phyloP scores from a whole-genome alignment of 805 yeast species.

The Metschnikowia hibisci region DNA sequence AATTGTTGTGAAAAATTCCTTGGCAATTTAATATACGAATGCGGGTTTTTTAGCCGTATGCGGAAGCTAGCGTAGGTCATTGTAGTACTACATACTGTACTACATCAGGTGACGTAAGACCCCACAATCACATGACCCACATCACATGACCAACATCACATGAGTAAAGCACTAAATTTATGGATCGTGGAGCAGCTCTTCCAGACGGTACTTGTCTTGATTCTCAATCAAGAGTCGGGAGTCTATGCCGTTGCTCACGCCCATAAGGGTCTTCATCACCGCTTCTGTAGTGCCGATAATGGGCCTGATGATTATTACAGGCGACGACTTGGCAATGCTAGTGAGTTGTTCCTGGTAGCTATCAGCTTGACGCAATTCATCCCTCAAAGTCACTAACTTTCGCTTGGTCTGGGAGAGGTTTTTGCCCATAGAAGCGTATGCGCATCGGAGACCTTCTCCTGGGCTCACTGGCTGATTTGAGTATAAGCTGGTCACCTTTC shows the following conservation, averaged over 20 bases:
- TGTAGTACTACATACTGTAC: too few species aligned
- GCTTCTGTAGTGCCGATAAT: constrained; percentile 93
- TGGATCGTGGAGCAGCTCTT: not conserved
- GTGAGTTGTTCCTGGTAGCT: constrained; percentile 63
- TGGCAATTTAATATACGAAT: too few species aligned
- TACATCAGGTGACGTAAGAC: too few species aligned
- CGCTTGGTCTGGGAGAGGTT: constrained; percentile 64
- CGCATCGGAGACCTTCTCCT: constrained; percentile 70
- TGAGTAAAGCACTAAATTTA: not conserved
- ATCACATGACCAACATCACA: too few species aligned
- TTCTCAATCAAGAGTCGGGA: constrained; percentile 55
- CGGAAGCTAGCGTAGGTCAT: too few species aligned
- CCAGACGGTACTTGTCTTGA: constrained; percentile 58
- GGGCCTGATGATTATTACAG: constrained; percentile 77
- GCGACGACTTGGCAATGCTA: constrained; percentile 71
- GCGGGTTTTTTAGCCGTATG: too few species aligned
- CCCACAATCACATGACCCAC: too few species aligned
- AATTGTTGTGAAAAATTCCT: too few species aligned
- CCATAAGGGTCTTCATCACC: constrained; percentile 74
- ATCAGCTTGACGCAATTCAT: constrained; percentile 60
- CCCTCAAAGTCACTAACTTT: constrained; percentile 56
- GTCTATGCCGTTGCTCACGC: constrained; percentile 77
- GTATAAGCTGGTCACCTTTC: constrained; percentile 59
- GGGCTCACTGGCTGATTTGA: constrained; percentile 78
- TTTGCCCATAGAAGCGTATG: constrained; percentile 66